Conservation (phyloP, 768 basidiomycete species). For the Suillus paluster region DNA sequence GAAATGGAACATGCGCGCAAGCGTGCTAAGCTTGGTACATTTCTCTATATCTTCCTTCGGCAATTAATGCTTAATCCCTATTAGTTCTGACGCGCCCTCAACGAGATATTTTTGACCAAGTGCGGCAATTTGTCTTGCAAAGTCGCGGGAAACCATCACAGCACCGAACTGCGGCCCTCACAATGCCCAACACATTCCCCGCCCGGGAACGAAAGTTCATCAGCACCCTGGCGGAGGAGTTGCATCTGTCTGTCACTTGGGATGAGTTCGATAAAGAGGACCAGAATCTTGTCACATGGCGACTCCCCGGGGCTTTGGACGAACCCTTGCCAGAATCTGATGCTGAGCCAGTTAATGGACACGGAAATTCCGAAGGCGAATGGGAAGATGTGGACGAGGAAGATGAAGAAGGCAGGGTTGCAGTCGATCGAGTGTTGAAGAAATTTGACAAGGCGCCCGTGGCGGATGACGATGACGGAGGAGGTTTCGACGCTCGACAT, state of each 20-base stretch:
- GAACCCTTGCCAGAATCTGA: constrained; percentile 38
- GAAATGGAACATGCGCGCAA: constrained; percentile 66
- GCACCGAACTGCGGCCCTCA: constrained; percentile 47
- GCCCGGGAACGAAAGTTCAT: constrained; percentile 85
- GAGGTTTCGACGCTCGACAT: constrained; percentile 79
- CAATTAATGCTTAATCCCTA: background rate
- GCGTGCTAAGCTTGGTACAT: constrained; percentile 67
- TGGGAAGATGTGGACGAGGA: constrained; percentile 55
- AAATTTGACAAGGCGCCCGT: constrained; percentile 91
- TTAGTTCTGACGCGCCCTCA: constrained; percentile 74
- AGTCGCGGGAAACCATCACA: constrained; percentile 39
- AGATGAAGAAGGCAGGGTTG: constrained; percentile 72
- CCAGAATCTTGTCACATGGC: constrained; percentile 72
- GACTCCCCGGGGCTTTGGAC: constrained; percentile 54
- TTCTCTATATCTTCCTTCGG: background rate
- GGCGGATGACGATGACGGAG: constrained; percentile 68
- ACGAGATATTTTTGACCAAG: constrained; percentile 74
- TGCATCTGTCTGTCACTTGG: constrained; percentile 85
- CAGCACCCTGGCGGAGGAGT: constrained; percentile 69
- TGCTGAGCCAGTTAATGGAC: constrained; percentile 43
- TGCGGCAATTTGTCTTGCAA: constrained; percentile 74
- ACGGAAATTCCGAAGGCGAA: constrained; percentile 57
- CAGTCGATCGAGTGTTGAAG: constrained; percentile 79
- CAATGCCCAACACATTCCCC: constrained; percentile 79
- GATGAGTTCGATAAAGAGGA: constrained; percentile 91